These are phyloP conservation scores for Solanum gracilifrons DNA, from an alignment of 257 asterid genomes.

Conservation along the genomic window DNA sequence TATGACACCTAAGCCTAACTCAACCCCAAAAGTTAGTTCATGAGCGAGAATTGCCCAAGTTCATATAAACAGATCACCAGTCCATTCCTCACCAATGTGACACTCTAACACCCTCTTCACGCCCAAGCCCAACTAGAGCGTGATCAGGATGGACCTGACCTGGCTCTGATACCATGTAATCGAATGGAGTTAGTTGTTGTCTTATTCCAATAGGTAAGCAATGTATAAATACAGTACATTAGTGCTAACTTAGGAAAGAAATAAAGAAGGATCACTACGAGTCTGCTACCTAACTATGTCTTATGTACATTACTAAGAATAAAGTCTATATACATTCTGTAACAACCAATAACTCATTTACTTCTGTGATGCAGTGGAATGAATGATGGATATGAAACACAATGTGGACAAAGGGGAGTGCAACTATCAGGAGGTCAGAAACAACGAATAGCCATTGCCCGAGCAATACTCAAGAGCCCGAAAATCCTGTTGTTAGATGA, in stretches of 20 bases:
- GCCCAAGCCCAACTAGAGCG: neutral
- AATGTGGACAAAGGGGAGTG: constrained; percentile 67
- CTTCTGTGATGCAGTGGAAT: constrained; percentile 40
- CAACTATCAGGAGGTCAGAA: constrained; percentile 84
- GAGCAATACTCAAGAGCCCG: constrained; percentile 69
- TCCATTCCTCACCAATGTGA: neutral
- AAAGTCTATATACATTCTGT: neutral
- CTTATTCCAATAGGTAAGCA: too few relatives aligned
- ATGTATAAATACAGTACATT: too few relatives aligned
- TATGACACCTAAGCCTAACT: too few relatives aligned
- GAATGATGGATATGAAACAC: constrained; percentile 68
- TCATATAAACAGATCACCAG: neutral
- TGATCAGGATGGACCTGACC: neutral
- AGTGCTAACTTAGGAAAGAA: too few relatives aligned
- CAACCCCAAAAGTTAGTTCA: neutral
- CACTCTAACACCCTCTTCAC: neutral
- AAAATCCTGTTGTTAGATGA: constrained; percentile 57
- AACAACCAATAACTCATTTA: neutral
- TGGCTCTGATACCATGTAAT: neutral
- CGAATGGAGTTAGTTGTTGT: too few relatives aligned
- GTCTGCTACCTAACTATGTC: neutral
- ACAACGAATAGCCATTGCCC: constrained; percentile 69
- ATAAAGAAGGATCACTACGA: too few relatives aligned
- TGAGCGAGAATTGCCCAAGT: neutral
- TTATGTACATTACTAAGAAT: too few relatives aligned